phyloP scores from a whole-genome alignment of 2,329 filamentous ascomycete genomes.

The Aspergillus neotritici region DNA sequence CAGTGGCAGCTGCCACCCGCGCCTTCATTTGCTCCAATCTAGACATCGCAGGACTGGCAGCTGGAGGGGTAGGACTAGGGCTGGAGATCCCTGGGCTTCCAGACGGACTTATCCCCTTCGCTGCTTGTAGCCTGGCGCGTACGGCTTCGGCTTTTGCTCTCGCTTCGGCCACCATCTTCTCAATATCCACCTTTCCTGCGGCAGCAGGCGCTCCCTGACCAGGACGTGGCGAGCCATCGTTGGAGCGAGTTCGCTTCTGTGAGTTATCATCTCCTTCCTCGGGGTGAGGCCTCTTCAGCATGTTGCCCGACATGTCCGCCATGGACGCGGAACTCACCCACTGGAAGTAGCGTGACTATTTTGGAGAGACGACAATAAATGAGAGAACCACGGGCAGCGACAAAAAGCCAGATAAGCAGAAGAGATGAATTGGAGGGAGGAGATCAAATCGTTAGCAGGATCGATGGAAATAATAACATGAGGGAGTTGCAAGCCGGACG shows the following conservation, averaged over 20 bases:
- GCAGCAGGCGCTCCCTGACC: constrained; percentile 27
- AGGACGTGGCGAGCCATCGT: constrained; percentile 45
- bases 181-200: constrained; percentile 40
- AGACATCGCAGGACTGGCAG: constrained; percentile 46
- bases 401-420: not conserved
- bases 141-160: constrained; percentile 46
- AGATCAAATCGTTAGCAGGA: not conserved
- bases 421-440: not conserved
- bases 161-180: constrained; percentile 45
- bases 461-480: not conserved
- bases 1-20: constrained; percentile 69
- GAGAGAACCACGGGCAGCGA: not conserved
- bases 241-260: constrained; percentile 46
- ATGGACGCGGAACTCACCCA: constrained; percentile 25
- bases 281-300: constrained; percentile 46
- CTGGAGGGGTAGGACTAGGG: constrained; percentile 34
- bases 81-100: constrained; percentile 23
- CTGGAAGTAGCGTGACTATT: not conserved
- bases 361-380: not conserved
- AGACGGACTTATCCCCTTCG: constrained; percentile 25
- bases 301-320: constrained; percentile 39
- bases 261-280: constrained; percentile 41
- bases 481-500: constrained; percentile 5
- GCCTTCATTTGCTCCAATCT: constrained; percentile 75
- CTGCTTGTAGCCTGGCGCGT: constrained; percentile 41